Base-by-base conservation (phyloP, 768 basidiomycete species). In the Atractiella rhizophila region DNA sequence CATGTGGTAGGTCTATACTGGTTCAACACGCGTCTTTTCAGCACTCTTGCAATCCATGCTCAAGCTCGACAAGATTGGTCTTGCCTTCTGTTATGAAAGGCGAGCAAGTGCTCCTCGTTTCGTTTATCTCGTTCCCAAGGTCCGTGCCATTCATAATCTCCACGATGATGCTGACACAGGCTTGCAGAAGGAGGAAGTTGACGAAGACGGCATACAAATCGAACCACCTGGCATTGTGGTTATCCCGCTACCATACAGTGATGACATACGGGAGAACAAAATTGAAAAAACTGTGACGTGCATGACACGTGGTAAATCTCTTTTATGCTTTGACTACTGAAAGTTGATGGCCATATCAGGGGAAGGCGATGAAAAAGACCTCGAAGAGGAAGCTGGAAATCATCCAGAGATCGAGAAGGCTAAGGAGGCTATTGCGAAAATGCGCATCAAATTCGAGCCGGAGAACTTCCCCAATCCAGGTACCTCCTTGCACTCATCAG, bases 211-310 rank as follows among this genome's bases (percentile, higher is more conserved):
- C 6, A 76, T 71, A 64, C 71, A 69, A 40, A 51, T 60, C 38
- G 73, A 77, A 30, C 81, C 91, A 26, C 71, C 79, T 2, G 91
- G 91, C 5, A 77, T 96, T 52, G 85, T 96, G 57, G 64, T 96
- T 37, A 75, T 94, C 43, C 76, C 76, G 13, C 57, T 94, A n/a
- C 86, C 88, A 1, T 98, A 78, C 56, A 76, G 79, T 4, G 91
- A 98, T 54, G 91, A 98, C 51, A 76, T 96, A 36, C 71, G 91
- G 35, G 64, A 66, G 16, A 76, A 77, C 5, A 73, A 76, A 2
- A 59, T 83, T 10, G 68, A 73, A 16, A 64, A 69, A 40, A 73
- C 65, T 6, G 62, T 66, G 49, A 65, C n/a, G 10, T 5, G 21
- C 4, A 11, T 34, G 10, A 33, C 2, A 30, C 11, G 29, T 16